Evolutionary conservation across 2,329 filamentous ascomycete genomes (phyloP).

Genomic region (Xylaria sp.): DNA sequence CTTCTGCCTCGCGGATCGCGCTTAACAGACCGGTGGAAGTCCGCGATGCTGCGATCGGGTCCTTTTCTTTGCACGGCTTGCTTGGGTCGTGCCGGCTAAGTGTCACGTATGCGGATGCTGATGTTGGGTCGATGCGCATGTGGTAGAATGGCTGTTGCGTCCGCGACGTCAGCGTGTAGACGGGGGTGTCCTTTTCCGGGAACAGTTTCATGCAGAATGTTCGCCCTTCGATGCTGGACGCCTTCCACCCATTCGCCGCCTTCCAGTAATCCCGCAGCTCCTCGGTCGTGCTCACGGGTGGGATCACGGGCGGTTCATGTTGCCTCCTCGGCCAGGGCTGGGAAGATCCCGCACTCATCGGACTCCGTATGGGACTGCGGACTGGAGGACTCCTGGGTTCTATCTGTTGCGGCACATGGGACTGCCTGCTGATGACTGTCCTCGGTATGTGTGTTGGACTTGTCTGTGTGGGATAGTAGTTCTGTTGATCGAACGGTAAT

Average conservation of each 20-base stretch:
- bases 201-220: conserved; percentile 68
- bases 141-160: conserved; percentile 72
- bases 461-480: conserved; percentile 74
- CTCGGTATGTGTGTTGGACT: conserved; percentile 71
- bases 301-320: conserved; percentile 57
- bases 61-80: conserved; percentile 61
- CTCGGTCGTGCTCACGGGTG: conserved; percentile 65
- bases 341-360: conserved; percentile 46
- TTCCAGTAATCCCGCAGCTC: conserved; percentile 75
- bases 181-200: conserved; percentile 67
- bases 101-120: conserved; percentile 69
- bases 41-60: conserved; percentile 49
- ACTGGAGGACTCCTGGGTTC: conserved; percentile 45
- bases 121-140: conserved; percentile 71
- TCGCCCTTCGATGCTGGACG: conserved; percentile 66
- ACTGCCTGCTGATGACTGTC: conserved; percentile 71
- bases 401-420: conserved; percentile 61
- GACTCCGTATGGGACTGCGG: conserved; percentile 48
- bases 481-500: conserved; percentile 72
- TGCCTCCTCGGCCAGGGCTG: conserved; percentile 48
- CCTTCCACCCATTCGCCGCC: conserved; percentile 75
- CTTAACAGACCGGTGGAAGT: conserved; percentile 43
- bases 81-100: conserved; percentile 69
- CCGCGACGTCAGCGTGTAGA: conserved; percentile 72
- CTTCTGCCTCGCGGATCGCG: conserved; percentile 48